These are phyloP conservation scores for Penicillium waksmanii DNA, from an alignment of 495 filamentous ascomycete genomes.

Conservation along the genomic window DNA sequence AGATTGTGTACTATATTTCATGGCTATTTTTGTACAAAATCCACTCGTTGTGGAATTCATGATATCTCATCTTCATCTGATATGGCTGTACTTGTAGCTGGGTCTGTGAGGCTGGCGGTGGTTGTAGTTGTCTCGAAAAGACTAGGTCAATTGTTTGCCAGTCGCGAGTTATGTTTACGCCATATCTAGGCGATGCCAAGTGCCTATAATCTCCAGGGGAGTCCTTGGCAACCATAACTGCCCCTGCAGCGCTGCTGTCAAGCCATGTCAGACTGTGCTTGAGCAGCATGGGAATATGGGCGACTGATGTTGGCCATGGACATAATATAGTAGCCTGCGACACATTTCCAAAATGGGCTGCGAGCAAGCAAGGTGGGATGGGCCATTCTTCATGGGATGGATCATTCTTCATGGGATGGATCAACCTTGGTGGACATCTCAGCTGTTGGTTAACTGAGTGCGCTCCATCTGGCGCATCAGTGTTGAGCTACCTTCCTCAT, in stretches of 20 bases:
- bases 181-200: no score
- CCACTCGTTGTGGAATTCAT: slow-evolving; percentile 2
- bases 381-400: not conserved
- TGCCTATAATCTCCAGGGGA: no score
- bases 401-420: not conserved
- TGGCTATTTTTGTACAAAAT: slow-evolving; percentile 10
- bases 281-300: not conserved
- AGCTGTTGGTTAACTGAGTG: slow-evolving; percentile 47
- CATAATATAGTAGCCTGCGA: not conserved
- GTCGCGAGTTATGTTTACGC: no score
- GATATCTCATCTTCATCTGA: not conserved
- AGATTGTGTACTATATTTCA: slow-evolving; percentile 14
- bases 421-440: slow-evolving; percentile 4
- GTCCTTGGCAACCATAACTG: no score
- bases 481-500: slow-evolving; percentile 59
- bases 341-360: not conserved
- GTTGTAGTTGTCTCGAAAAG: not conserved
- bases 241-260: no score
- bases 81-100: not conserved
- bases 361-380: not conserved
- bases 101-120: not conserved
- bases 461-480: slow-evolving; percentile 59
- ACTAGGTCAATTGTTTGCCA: not conserved
- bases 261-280: not conserved
- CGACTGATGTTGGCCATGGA: not conserved